phyloP scores from a whole-genome alignment of 2,329 filamentous ascomycete species.

The Diaporthe longicolla region DNA sequence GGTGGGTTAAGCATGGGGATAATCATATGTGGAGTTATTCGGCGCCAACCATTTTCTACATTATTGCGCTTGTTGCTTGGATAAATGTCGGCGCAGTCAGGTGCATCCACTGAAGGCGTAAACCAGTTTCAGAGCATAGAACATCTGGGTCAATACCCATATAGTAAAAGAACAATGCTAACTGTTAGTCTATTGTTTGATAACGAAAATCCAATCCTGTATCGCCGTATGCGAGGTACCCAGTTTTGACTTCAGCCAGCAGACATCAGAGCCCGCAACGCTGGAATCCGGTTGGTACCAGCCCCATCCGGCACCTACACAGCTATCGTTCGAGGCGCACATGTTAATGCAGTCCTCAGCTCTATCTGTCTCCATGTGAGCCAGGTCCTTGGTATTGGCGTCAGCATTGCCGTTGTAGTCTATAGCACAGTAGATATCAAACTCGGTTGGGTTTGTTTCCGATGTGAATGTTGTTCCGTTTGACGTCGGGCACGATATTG shows the following conservation, averaged over 20 bases:
- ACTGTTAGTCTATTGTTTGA: conserved; percentile 13
- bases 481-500: conserved; percentile 21
- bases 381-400: background rate
- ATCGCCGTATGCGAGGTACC: conserved; percentile 6
- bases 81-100: background rate
- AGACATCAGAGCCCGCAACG: conserved; percentile 2
- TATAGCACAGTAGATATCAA: conserved; percentile 9
- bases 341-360: conserved; percentile 24
- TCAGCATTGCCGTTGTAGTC: conserved; percentile 28
- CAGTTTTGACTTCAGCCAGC: conserved; percentile 31
- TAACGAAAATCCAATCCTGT: conserved; percentile 15
- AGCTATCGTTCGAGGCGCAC: conserved; percentile 5
- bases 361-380: conserved; percentile 1
- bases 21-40: background rate
- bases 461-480: conserved; percentile 24
- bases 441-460: background rate
- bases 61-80: background rate
- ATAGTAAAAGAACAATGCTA: conserved; percentile 8
- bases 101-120: background rate
- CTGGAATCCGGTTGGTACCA: conserved; percentile 32
- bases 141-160: background rate
- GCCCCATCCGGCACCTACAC: conserved; percentile 29
- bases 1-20: background rate
- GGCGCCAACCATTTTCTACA: background rate
- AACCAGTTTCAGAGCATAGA: conserved; percentile 3